phyloP scores from a whole-genome alignment of 352 stramenopile species.

The Blastocystis sp. region DNA sequence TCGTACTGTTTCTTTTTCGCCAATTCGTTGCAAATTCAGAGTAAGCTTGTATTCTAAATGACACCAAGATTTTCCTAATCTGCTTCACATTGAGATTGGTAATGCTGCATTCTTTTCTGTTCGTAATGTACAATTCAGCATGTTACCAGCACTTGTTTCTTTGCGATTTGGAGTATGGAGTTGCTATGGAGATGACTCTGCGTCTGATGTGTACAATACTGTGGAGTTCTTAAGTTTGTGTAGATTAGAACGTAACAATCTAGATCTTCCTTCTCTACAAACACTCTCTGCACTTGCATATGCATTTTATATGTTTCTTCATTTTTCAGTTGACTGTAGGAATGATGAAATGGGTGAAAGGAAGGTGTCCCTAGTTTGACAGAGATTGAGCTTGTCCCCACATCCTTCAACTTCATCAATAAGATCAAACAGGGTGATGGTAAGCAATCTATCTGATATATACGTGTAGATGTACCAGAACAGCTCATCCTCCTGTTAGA shows the following conservation, averaged over 20 bases:
- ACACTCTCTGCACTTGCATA: not conserved
- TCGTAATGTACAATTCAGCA: not conserved
- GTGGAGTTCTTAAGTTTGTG: not conserved
- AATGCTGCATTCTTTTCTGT: not conserved
- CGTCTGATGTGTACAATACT: not conserved
- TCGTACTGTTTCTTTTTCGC: slow-evolving; percentile 32
- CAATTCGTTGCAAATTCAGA: not conserved
- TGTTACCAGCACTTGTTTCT: not conserved
- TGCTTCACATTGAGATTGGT: not conserved
- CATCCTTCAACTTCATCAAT: slow-evolving; percentile 51
- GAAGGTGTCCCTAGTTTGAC: not conserved
- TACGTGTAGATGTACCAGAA: not conserved
- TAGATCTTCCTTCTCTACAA: not conserved
- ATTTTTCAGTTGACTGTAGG: not conserved
- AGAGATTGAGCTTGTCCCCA: not conserved
- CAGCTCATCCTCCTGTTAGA: not conserved
- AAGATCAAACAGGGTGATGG: not conserved
- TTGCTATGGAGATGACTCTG: slow-evolving; percentile 18
- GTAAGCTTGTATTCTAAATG: not conserved
- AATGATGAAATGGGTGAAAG: not conserved
- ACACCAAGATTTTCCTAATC: not conserved
- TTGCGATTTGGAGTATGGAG: not conserved
- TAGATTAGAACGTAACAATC: not conserved
- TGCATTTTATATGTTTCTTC: slow-evolving; percentile 23
- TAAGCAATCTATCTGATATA: not conserved